Percentiles rank a stretch among this genome's conserved stretches.
These are phyloP conservation scores for Posidonia australis DNA, from an alignment of 106 monocot genomes.

Conservation along the genomic window DNA sequence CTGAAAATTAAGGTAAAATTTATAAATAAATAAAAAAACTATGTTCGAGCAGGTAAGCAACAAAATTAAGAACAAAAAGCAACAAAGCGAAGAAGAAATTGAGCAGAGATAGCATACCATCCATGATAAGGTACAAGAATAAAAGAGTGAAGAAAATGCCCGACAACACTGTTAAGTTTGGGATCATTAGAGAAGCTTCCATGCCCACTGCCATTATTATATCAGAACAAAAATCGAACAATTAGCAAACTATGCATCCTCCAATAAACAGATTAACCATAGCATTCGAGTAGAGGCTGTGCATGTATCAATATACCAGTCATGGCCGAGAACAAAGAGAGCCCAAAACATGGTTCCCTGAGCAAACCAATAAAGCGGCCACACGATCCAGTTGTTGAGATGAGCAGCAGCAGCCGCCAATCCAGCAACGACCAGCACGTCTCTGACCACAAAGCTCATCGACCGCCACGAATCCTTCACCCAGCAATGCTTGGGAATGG, in stretches of 20 bases:
- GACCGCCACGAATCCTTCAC: conserved; percentile 42
- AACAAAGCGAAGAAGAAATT: too few species aligned
- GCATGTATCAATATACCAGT: too few species aligned
- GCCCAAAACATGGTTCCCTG: conserved; percentile 93
- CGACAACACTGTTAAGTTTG: conserved; percentile 73
- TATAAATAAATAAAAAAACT: too few species aligned
- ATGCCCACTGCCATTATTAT: conserved; percentile 49
- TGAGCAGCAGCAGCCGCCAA: conserved; percentile 27
- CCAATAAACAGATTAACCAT: not conserved
- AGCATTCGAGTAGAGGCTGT: not conserved
- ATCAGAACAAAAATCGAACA: not conserved
- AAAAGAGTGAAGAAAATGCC: conserved; percentile 81
- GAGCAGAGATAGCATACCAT: conserved; percentile 28
- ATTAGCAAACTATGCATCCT: too few species aligned
- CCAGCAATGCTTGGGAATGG: conserved; percentile 71
- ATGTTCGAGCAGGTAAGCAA: too few species aligned
- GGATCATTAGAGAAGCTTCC: conserved; percentile 72
- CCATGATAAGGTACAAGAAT: conserved; percentile 96
- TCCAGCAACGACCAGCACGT: conserved; percentile 27
- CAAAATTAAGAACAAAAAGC: too few species aligned
- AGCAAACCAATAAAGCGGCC: conserved; percentile 57
- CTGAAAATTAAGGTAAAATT: too few species aligned
- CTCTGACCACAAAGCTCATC: conserved; percentile 45
- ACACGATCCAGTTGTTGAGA: conserved; percentile 20
- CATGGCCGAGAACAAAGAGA: conserved; percentile 74